A percentile compares a stretch with the other conserved stretches of the same genome.
Evolutionary conservation across 1,139 yeast genomes (phyloP).

Genomic region (Debaryomyces nepalensis): DNA sequence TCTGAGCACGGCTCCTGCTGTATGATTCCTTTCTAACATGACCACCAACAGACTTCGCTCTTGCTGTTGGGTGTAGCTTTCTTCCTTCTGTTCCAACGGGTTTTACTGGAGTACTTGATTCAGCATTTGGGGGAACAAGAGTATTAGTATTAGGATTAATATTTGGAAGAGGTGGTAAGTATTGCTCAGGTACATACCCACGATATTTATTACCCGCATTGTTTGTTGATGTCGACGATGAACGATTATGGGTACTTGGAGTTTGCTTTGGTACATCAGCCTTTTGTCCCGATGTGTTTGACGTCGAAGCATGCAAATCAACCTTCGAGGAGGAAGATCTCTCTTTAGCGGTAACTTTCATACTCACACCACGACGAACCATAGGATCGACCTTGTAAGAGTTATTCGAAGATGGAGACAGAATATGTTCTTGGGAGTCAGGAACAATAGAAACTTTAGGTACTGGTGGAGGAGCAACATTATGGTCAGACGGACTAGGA

Average conservation of each 20-base stretch:
- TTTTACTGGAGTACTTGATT: slow-evolving; percentile 9
- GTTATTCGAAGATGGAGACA: slow-evolving; percentile 21
- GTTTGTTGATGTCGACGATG: slow-evolving; percentile 35
- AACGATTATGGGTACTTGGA: slow-evolving; percentile 30
- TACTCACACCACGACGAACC: slow-evolving; percentile 65
- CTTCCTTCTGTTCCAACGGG: slow-evolving; percentile 20
- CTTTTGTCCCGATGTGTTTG: slow-evolving; percentile 10
- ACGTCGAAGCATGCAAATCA: slow-evolving; percentile 25
- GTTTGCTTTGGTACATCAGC: slow-evolving; percentile 16
- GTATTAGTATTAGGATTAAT: slow-evolving; percentile 39
- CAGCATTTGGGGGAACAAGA: slow-evolving; percentile 20
- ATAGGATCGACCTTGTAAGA: slow-evolving; percentile 43
- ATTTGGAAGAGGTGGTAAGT: slow-evolving; percentile 54
- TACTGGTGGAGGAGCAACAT: slow-evolving; percentile 14
- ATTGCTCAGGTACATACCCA: slow-evolving; percentile 52
- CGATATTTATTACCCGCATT: slow-evolving; percentile 25
- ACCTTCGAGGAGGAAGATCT: slow-evolving; percentile 38
- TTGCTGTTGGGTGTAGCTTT: slow-evolving; percentile 75
- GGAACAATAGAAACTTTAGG: slow-evolving; percentile 22
- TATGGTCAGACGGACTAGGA: slow-evolving; percentile 14
- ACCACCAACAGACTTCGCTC: slow-evolving; percentile 85
- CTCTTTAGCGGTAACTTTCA: slow-evolving; percentile 66
- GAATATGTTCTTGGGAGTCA: slow-evolving; percentile 23
- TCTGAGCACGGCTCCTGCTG: slow-evolving; percentile 23
- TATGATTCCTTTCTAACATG: slow-evolving; percentile 69